These are phyloP conservation scores for Neocucurbitaria cava DNA, from an alignment of 2,329 filamentous ascomycete genomes.

Conservation along the genomic window DNA sequence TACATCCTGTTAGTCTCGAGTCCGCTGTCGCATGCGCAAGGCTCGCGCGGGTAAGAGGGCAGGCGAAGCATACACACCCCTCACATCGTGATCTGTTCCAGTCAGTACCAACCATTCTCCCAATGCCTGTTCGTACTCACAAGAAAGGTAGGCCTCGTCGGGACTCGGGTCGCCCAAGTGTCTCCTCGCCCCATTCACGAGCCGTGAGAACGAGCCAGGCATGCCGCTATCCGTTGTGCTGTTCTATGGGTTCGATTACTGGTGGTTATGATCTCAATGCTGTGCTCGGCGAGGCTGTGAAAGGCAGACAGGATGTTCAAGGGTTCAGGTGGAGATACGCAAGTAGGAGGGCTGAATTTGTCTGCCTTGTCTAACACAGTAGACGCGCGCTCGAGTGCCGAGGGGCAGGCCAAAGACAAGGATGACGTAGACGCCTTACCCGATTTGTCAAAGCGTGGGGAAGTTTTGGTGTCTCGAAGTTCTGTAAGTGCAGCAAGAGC, in stretches of 20 bases:
- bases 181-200: conserved; percentile 33
- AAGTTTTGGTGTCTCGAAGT: not conserved
- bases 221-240: conserved; percentile 15
- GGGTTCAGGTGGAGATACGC: conserved; percentile 8
- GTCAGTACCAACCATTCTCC: conserved; percentile 8
- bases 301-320: not conserved
- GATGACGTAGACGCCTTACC: conserved; percentile 25
- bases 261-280: conserved; percentile 1
- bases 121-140: conserved; percentile 59
- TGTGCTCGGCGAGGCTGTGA: not conserved
- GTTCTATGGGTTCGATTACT: not conserved
- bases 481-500: not conserved
- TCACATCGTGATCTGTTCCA: conserved; percentile 67
- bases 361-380: conserved; percentile 20
- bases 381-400: conserved; percentile 15
- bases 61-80: conserved; percentile 59
- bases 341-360: conserved; percentile 8
- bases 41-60: conserved; percentile 13
- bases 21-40: not conserved
- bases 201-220: conserved; percentile 29
- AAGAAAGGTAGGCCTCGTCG: conserved; percentile 74
- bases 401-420: conserved; percentile 13
- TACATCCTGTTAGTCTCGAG: conserved; percentile 48
- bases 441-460: conserved; percentile 10
- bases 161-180: conserved; percentile 52